Conservation (phyloP, 139 green algal species). For the Edaphochlamys debaryana region DNA sequence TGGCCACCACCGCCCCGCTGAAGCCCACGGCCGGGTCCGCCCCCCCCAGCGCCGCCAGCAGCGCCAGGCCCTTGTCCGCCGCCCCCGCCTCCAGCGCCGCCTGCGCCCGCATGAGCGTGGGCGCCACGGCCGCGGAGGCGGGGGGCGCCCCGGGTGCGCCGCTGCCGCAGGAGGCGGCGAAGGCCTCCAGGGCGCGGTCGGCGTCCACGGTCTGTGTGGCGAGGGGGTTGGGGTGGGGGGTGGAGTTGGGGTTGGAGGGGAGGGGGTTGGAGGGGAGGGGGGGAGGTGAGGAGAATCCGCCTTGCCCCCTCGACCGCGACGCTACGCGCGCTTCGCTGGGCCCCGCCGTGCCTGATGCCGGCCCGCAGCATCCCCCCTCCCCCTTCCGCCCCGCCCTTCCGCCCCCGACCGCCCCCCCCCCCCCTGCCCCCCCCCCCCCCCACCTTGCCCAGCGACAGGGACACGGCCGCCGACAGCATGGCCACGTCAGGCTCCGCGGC, state of each 20-base stretch:
- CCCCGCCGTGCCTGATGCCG: no score
- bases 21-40: conserved; percentile 3
- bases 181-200: conserved; percentile 58
- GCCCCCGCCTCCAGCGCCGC: conserved; percentile 63
- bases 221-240: no score
- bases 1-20: conserved; percentile 66
- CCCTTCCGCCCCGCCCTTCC: no score
- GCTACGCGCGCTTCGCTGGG: no score
- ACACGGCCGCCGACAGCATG: conserved; percentile 75
- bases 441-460: conserved; percentile 60
- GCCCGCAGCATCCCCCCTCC: no score
- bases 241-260: no score
- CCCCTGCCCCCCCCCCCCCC: no score
- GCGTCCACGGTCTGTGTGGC: conserved; percentile 65
- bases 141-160: not conserved
- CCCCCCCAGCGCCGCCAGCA: not conserved
- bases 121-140: conserved; percentile 35
- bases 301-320: no score
- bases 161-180: conserved; percentile 10
- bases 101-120: conserved; percentile 72
- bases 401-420: no score
- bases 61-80: not conserved
- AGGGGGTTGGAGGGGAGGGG: no score
- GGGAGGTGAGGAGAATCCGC: no score
- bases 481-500: conserved; percentile 25